Percentiles rank a stretch among this genome's conserved stretches.
These are phyloP conservation scores for Phytopythium boreale DNA, from an alignment of 352 stramenopile species.

Conservation along the genomic window DNA sequence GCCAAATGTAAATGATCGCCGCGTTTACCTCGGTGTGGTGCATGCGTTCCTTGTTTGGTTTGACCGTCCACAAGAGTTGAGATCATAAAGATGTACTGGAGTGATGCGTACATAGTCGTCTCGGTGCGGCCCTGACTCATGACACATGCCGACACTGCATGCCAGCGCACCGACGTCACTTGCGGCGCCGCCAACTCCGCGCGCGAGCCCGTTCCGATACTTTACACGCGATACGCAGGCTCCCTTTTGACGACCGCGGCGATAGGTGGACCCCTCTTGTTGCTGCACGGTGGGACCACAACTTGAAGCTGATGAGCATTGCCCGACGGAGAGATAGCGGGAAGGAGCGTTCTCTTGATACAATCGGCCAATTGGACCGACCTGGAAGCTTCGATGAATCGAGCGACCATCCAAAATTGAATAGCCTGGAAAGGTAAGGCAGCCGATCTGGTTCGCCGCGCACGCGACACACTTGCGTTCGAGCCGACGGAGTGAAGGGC, in stretches of 20 bases:
- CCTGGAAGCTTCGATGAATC: too few relatives aligned
- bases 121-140: not conserved
- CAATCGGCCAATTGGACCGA: too few relatives aligned
- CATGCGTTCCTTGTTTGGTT: not conserved
- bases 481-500: too few relatives aligned
- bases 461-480: not conserved
- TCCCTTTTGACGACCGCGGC: too few relatives aligned
- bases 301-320: conserved; percentile 2
- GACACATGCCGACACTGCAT: not conserved
- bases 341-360: too few relatives aligned
- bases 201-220: not conserved
- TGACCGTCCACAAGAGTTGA: not conserved
- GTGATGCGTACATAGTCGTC: not conserved
- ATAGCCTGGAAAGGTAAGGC: not conserved
- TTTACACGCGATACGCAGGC: too few relatives aligned
- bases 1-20: not conserved
- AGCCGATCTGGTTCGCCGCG: not conserved
- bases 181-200: too few relatives aligned
- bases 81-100: not conserved
- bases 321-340: not conserved
- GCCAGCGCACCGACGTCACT: not conserved
- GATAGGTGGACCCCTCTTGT: not conserved
- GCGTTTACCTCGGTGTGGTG: not conserved
- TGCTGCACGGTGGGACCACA: not conserved
- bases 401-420: not conserved